Base-by-base conservation (phyloP, 768 basidiomycete species). In the Trametes cubensis region DNA sequence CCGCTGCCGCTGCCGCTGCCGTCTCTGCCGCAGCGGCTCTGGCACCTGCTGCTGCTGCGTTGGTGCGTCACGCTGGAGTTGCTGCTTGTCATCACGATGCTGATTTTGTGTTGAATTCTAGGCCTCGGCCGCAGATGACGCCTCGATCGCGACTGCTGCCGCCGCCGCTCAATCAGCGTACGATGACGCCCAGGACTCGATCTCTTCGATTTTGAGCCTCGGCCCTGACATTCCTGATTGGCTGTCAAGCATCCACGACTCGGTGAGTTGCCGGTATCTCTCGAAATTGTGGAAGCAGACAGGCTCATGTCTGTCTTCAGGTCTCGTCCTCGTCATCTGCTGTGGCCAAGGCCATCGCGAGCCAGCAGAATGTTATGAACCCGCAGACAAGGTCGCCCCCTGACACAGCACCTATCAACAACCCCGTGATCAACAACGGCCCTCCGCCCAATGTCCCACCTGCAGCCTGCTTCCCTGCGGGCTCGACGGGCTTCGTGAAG, bases 381-480 rank as follows among this genome's bases (percentile, higher is more conserved):
- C 48, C 58, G 23, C n/a, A 40, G 15, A 50, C 49, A 2, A 28
- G 50, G 3, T 26, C 45, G 13, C 42, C 58, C 2, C 58, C 58
- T 3, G 28, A 30, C 50, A 41, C 40, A 0, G 58, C 52, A 14
- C 58, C 58, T 20, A 23, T 20, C n/a, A 53, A 45, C 30, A 46
- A 60, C 50, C 58, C 50, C 28, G 25, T 21, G 41, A n/a, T 44
- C 41, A 53, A 52, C 51, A 7, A 6, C 10, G 58, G 41, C 17
- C 28, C 41, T 3, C 58, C 58, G 4, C 28, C 58, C 8, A 30
- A n/a, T 21, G 10, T 41, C 5, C 52, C 60, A 17, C 30, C 60
- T 11, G 60, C 59, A 2, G 51, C 60, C 0, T 61, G 60, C 60
- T 61, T 61, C 47, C 46, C 46, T 10, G 60, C 60, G 21, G 59